Conservation (phyloP, 441 rosid species). For the Mallotus japonicus region DNA sequence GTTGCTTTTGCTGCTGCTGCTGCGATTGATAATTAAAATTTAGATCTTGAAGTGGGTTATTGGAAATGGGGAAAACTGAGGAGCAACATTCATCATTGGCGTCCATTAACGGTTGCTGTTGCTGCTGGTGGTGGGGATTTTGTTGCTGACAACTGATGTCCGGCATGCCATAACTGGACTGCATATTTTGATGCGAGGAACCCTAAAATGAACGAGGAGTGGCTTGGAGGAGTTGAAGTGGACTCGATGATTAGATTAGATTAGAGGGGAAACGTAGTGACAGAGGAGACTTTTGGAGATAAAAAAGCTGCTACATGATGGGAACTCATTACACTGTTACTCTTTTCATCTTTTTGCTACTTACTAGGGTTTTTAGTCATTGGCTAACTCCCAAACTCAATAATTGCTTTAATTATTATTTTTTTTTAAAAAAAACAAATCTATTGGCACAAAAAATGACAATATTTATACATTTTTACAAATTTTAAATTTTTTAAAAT, state of each 20-base stretch:
- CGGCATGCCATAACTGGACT: conserved; percentile 10
- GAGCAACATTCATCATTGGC: conserved; percentile 14
- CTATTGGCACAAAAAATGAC: too few species aligned
- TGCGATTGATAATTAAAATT: conserved; percentile 12
- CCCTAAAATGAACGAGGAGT: neutral
- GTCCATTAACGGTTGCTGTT: conserved; percentile 15
- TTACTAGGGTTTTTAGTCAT: conserved; percentile 9
- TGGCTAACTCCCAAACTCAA: neutral
- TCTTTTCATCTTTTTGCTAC: conserved; percentile 6
- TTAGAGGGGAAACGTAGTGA: neutral
- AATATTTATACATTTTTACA: too few species aligned
- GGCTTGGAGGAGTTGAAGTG: neutral
- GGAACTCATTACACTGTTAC: neutral
- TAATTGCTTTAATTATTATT: neutral
- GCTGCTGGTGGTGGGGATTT: neutral
- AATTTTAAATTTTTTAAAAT: too few species aligned
- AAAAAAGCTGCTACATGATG: conserved; percentile 5
- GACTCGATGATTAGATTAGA: neutral
- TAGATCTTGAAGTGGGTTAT: conserved; percentile 13
- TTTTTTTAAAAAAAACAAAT: too few species aligned
- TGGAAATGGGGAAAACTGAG: conserved; percentile 22
- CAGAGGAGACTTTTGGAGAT: neutral
- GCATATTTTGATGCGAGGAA: neutral
- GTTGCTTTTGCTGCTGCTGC: neutral
- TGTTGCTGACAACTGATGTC: neutral